Evolutionary conservation across 2,329 filamentous ascomycete genomes (phyloP).

Genomic region (Calonectria montana): DNA sequence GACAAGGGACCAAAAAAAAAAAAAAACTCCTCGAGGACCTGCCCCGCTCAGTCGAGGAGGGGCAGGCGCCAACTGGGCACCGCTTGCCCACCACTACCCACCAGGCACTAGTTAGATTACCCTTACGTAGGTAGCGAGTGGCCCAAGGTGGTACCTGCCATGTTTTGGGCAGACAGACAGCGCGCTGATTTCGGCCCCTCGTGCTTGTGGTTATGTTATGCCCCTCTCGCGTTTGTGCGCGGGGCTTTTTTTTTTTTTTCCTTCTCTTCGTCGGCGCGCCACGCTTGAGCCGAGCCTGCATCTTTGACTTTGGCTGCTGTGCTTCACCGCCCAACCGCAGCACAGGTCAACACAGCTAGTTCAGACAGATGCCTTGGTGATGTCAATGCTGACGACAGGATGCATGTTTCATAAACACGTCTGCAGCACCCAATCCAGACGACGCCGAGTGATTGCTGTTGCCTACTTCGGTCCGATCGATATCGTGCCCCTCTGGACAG

Average conservation of each 20-base stretch:
- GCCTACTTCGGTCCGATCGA: neutral
- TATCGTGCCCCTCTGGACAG: neutral
- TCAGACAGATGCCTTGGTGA: neutral
- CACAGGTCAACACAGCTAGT: neutral
- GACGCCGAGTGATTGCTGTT: neutral
- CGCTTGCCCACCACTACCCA: neutral
- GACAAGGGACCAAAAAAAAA: conserved; percentile 3
- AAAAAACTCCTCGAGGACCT: conserved; percentile 28
- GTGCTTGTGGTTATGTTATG: conserved; percentile 2
- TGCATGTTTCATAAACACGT: neutral
- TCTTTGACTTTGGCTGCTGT: neutral
- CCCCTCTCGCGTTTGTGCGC: conserved; percentile 18
- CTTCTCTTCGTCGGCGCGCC: conserved; percentile 24
- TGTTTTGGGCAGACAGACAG: conserved; percentile 11
- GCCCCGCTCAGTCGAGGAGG: conserved; percentile 25
- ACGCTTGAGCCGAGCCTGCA: conserved; percentile 13
- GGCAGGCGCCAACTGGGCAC: conserved; percentile 2
- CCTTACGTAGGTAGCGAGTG: conserved; percentile 6
- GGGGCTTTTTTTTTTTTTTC: conserved; percentile 34
- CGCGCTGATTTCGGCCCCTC: conserved; percentile 8
- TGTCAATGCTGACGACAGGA: neutral
- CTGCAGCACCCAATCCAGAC: neutral
- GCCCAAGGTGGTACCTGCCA: conserved; percentile 4
- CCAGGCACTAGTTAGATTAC: neutral
- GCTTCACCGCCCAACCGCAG: conserved; percentile 13